Evolutionary conservation across 2,329 filamentous ascomycete genomes (phyloP).

Genomic region (Chaetomiaceae sp.): DNA sequence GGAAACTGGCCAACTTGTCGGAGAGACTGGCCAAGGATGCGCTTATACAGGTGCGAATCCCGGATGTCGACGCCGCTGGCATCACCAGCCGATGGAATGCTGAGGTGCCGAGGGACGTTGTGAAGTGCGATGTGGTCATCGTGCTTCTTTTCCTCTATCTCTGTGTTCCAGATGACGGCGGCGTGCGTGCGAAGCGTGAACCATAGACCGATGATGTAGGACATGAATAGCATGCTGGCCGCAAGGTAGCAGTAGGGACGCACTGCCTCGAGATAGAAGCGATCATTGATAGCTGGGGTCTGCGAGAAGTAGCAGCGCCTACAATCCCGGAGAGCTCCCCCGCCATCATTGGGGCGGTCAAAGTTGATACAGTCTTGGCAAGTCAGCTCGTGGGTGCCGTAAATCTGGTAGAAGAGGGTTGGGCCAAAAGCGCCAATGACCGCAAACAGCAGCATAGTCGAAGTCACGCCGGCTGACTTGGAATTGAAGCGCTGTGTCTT

Average conservation of each 20-base stretch:
- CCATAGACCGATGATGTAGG: slow-evolving; percentile 88
- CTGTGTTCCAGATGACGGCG: slow-evolving; percentile 92
- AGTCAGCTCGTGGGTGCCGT: slow-evolving; percentile 92
- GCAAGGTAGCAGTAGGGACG: slow-evolving; percentile 90
- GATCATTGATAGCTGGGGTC: slow-evolving; percentile 73
- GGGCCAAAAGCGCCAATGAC: slow-evolving; percentile 93
- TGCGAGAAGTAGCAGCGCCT: slow-evolving; percentile 93
- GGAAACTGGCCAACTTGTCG: slow-evolving; percentile 70
- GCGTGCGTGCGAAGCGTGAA: slow-evolving; percentile 96
- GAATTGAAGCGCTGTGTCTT: slow-evolving; percentile 99
- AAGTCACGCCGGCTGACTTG: slow-evolving; percentile 91
- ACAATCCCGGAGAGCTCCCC: slow-evolving; percentile 63
- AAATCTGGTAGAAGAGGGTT: slow-evolving; percentile 97
- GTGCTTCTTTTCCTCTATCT: slow-evolving; percentile 70
- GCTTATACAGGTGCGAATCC: slow-evolving; percentile 85
- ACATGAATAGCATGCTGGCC: slow-evolving; percentile 79
- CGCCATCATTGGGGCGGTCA: slow-evolving; percentile 32
- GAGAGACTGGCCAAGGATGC: slow-evolving; percentile 85
- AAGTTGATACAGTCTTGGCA: slow-evolving; percentile 63
- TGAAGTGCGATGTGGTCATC: slow-evolving; percentile 42
- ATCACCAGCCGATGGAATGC: slow-evolving; percentile 38
- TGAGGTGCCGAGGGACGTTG: slow-evolving; percentile 33
- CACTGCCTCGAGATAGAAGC: slow-evolving; percentile 86
- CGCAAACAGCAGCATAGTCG: slow-evolving; percentile 95
- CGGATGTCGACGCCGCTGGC: slow-evolving; percentile 65